Evolutionary conservation across 2,329 filamentous ascomycete genomes (phyloP), one percentile per base, ranked within the genome.

Genomic region (Falciphora oryzae): DNA sequence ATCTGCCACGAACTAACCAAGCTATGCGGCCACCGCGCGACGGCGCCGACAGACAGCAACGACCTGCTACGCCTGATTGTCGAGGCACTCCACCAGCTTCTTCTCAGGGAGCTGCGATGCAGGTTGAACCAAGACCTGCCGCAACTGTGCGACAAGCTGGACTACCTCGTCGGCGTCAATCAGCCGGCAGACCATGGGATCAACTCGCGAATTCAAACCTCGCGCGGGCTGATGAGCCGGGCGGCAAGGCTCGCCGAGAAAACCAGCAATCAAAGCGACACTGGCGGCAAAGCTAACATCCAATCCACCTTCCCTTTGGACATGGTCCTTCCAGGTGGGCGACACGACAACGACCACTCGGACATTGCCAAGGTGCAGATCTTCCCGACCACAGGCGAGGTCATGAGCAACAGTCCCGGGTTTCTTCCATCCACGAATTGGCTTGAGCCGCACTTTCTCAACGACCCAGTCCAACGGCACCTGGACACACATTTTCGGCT

Each of bases 401-500:
- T 83, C 58, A 57, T 69, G 22, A 73, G 71, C 60, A 31, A 69
- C 1, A 70, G 72, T 7, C 58, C 66, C 4, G 78, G 81, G 64
- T 81, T 79, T 63, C 71, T 81, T 3, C 77, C 75, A 0, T 73
- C 70, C 5, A 77, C 71, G 8, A 22, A 63, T 31, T 63, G 56
- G 53, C 56, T 25, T 18, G 11, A 28, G 11, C 62, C 62, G 13
- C 62, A 63, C 56, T 22, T 63, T 22, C 57, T 58, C 18, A n/a
- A 50, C 3, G 76, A 82, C 68, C 69, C 77, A 2, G 69, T 71
- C 0, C 72, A 73, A 8, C 77, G 76, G 65, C 78, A 83, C 67
- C 70, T 87, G 0, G 83, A 86, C 70, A 75, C 79, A 64, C 79
- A 86, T 63, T 87, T 87, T 61, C 79, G 84, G 18, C 77, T 86